Evolutionary conservation across 768 basidiomycete species (phyloP).

Genomic region (Tulasnella sp.): DNA sequence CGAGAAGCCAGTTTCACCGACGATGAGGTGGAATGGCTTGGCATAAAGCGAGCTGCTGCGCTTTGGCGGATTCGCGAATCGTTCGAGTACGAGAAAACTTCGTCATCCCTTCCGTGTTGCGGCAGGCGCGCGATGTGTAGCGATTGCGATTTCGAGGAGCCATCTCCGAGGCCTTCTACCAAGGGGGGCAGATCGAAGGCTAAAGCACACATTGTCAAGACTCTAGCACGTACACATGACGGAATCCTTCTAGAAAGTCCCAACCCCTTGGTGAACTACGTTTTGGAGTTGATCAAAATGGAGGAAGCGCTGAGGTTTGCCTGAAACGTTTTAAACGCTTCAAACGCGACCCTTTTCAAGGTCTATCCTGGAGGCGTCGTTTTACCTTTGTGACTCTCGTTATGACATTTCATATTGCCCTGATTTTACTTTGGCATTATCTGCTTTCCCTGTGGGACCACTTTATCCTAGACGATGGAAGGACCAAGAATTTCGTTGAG

Average conservation of each 20-base stretch:
- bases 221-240: too few relatives aligned
- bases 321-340: neutral
- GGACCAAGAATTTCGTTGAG: too few relatives aligned
- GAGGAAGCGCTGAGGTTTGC: neutral
- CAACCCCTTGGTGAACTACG: neutral
- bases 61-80: neutral
- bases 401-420: too few relatives aligned
- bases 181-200: neutral
- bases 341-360: too few relatives aligned
- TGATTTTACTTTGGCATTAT: too few relatives aligned
- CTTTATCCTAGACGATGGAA: too few relatives aligned
- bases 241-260: neutral
- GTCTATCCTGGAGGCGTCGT: too few relatives aligned
- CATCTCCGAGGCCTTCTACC: neutral
- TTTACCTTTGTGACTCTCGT: too few relatives aligned
- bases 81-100: neutral
- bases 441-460: too few relatives aligned
- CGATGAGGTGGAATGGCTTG: neutral
- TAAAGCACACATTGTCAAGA: too few relatives aligned
- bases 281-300: constrained; percentile 1
- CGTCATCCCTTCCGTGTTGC: neutral
- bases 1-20: neutral
- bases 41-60: neutral
- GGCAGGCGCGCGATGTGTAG: neutral
- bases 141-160: too few relatives aligned